These are phyloP conservation scores for Domatiomyces catenatus DNA, from an alignment of 2,329 filamentous ascomycete genomes.

Conservation along the genomic window DNA sequence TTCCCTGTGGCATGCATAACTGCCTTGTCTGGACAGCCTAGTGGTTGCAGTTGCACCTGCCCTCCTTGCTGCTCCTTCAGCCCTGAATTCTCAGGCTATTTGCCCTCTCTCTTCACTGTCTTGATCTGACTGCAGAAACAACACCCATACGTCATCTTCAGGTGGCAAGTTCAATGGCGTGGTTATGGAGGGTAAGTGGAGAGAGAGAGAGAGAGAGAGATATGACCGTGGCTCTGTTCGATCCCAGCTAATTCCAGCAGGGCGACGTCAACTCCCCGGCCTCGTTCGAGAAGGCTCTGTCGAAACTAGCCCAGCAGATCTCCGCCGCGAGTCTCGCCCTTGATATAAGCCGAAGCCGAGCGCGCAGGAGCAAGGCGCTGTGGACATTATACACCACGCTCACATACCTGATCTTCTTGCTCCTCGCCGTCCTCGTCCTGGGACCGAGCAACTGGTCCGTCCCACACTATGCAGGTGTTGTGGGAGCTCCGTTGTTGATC, in stretches of 20 bases:
- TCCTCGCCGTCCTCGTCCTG: constrained; percentile 70
- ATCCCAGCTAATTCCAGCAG: constrained; percentile 21
- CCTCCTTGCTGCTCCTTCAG: not conserved
- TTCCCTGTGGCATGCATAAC: not conserved
- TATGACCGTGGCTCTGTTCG: not conserved
- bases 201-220: too few species aligned
- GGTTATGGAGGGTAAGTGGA: constrained; percentile 7
- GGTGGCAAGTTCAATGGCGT: constrained; percentile 4
- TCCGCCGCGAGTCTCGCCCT: constrained; percentile 56
- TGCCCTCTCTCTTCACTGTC: not conserved
- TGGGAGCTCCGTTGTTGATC: constrained; percentile 69
- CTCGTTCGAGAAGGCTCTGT: constrained; percentile 82
- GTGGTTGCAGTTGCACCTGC: not conserved
- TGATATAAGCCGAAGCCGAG: constrained; percentile 54
- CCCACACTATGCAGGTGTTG: constrained; percentile 62
- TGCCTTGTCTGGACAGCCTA: not conserved
- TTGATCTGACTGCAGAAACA: not conserved
- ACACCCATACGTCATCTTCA: not conserved
- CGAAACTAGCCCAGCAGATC: constrained; percentile 69
- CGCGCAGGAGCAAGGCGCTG: constrained; percentile 66
- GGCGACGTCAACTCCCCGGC: constrained; percentile 68
- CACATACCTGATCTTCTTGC: constrained; percentile 71
- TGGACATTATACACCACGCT: constrained; percentile 85
- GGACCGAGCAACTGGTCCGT: constrained; percentile 65
- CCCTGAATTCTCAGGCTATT: not conserved